A percentile compares a stretch with the other conserved stretches of the same genome.
phyloP scores from a whole-genome alignment of 2,329 filamentous ascomycete species.

The Ophiostoma perfectum region DNA sequence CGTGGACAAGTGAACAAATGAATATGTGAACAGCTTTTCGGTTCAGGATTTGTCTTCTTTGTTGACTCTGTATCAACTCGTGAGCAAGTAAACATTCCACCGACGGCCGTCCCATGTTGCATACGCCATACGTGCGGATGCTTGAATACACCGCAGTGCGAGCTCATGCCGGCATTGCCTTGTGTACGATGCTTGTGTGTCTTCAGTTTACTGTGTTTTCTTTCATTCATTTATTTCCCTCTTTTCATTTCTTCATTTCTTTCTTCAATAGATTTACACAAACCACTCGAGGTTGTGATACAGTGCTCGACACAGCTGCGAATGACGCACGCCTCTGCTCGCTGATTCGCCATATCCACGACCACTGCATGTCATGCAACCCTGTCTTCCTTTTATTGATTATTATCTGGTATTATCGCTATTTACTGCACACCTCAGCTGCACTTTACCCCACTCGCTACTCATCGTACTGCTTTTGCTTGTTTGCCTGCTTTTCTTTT shows the following conservation, averaged over 20 bases:
- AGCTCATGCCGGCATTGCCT: not conserved
- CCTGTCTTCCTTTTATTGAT: not conserved
- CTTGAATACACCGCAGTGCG: not conserved
- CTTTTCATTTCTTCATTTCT: not conserved
- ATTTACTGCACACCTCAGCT: not conserved
- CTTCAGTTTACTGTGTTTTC: not conserved
- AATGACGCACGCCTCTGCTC: not conserved
- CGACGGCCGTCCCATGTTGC: not conserved
- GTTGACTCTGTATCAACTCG: too few species aligned
- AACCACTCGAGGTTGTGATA: not conserved
- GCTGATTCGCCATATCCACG: not conserved
- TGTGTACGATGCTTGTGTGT: not conserved
- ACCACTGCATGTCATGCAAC: not conserved
- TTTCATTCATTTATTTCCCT: not conserved
- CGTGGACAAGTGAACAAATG: too few species aligned
- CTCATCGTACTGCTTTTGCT: not conserved
- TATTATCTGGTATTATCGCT: not conserved
- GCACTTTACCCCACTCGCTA: not conserved
- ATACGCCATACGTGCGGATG: constrained; percentile 1
- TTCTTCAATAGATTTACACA: not conserved
- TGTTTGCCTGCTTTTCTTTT: not conserved
- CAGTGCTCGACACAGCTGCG: not conserved
- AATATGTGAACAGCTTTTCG: too few species aligned
- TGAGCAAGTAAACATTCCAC: too few species aligned
- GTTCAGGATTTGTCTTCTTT: too few species aligned